phyloP scores from a whole-genome alignment of 306 rosid species.

The Rosa lucieae region DNA sequence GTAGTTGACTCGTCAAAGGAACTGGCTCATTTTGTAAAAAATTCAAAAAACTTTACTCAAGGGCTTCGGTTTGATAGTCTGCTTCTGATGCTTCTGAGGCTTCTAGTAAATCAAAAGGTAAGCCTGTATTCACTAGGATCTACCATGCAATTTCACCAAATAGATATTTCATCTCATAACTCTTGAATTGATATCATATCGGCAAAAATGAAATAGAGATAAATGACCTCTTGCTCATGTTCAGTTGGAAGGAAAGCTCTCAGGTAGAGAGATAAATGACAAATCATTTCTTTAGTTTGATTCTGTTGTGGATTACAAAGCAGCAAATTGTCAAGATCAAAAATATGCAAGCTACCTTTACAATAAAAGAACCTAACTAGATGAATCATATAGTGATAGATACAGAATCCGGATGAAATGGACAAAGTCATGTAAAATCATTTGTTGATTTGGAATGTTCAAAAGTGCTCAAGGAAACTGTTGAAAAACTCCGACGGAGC shows the following conservation, averaged over 20 bases:
- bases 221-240: neutral
- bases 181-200: neutral
- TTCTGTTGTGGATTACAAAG: neutral
- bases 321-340: neutral
- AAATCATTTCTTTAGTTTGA: neutral
- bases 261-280: neutral
- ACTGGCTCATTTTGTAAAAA: too few relatives aligned
- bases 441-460: neutral
- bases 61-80: too few relatives aligned
- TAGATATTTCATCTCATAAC: too few relatives aligned
- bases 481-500: constrained; percentile 69
- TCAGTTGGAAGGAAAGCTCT: neutral
- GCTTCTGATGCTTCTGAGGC: too few relatives aligned
- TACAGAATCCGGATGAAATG: neutral
- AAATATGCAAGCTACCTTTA: constrained; percentile 9
- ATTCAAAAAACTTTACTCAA: too few relatives aligned
- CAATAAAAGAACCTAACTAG: neutral
- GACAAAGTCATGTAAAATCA: neutral
- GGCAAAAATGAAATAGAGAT: neutral
- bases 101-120: too few relatives aligned
- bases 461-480: constrained; percentile 21
- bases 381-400: neutral
- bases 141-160: too few relatives aligned
- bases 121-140: too few relatives aligned
- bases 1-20: too few relatives aligned